Evolutionary conservation across 2,329 filamentous ascomycete genomes (phyloP).

Genomic region (Pseudogymnoascus sp.): DNA sequence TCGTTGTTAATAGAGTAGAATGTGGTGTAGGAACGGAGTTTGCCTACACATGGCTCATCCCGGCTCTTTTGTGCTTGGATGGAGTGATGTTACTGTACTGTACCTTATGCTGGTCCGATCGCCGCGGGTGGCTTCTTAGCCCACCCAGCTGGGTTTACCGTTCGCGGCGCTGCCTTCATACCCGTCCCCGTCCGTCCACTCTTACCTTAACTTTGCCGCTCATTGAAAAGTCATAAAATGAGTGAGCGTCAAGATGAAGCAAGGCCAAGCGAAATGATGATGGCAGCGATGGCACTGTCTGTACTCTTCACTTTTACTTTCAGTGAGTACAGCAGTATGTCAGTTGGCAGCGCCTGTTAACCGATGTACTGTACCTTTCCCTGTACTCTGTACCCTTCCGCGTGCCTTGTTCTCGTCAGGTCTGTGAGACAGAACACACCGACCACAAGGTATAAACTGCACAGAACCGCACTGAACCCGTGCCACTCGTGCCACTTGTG

Average conservation of each 20-base stretch:
- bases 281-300: background rate
- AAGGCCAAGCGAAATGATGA: background rate
- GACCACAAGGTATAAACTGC: background rate
- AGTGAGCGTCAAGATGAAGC: background rate
- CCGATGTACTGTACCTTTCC: background rate
- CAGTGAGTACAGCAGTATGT: background rate
- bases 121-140: constrained; percentile 4
- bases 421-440: background rate
- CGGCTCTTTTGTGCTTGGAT: background rate
- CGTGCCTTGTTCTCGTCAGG: background rate
- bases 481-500: background rate
- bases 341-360: background rate
- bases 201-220: background rate
- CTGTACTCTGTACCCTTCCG: background rate
- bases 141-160: background rate
- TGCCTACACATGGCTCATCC: background rate
- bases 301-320: background rate
- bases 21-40: background rate
- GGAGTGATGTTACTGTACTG: background rate
- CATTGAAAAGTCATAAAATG: background rate
- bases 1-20: background rate
- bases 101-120: constrained; percentile 8
- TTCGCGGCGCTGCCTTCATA: background rate
- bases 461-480: background rate
- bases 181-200: background rate